These are phyloP conservation scores for Peribolospora kevripleyi DNA, from an alignment of 768 basidiomycete genomes.

Conservation along the genomic window DNA sequence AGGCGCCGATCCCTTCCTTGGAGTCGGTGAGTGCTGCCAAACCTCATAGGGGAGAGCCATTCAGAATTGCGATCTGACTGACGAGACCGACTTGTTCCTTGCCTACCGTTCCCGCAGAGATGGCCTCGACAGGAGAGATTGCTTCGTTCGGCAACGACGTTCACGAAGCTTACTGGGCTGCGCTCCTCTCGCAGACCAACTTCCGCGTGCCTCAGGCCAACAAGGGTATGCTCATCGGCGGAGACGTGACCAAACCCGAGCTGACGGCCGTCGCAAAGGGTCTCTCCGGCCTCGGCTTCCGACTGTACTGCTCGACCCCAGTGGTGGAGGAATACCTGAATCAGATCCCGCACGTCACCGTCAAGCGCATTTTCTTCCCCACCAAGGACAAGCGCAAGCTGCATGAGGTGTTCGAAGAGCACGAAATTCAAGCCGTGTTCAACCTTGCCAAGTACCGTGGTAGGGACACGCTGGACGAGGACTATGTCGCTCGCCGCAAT, in stretches of 20 bases:
- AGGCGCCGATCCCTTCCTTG: conserved; percentile 89
- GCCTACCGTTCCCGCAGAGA: conserved; percentile 32
- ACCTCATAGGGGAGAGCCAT: not conserved
- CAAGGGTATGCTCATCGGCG: conserved; percentile 78
- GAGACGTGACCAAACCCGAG: conserved; percentile 66
- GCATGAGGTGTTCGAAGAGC: conserved; percentile 68
- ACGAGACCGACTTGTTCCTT: not conserved
- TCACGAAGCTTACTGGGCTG: conserved; percentile 56
- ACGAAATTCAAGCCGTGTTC: conserved; percentile 81
- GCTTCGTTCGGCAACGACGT: conserved; percentile 83
- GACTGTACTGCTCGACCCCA: conserved; percentile 67
- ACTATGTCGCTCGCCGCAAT: conserved; percentile 80
- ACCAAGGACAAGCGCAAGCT: conserved; percentile 86
- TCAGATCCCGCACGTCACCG: conserved; percentile 40
- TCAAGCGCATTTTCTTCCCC: conserved; percentile 82
- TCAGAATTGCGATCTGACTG: not conserved
- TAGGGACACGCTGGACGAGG: conserved; percentile 55
- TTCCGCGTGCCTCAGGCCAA: conserved; percentile 69
- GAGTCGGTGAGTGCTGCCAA: conserved; percentile 28
- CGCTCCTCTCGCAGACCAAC: conserved; percentile 80
- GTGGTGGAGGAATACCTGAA: conserved; percentile 62
- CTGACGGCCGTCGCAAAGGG: conserved; percentile 58
- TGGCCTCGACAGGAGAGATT: conserved; percentile 96
- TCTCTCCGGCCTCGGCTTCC: conserved; percentile 71
- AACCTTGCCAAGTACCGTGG: conserved; percentile 69